These are phyloP conservation scores for Periconia digitata DNA, from an alignment of 2,329 filamentous ascomycete genomes.

Conservation along the genomic window DNA sequence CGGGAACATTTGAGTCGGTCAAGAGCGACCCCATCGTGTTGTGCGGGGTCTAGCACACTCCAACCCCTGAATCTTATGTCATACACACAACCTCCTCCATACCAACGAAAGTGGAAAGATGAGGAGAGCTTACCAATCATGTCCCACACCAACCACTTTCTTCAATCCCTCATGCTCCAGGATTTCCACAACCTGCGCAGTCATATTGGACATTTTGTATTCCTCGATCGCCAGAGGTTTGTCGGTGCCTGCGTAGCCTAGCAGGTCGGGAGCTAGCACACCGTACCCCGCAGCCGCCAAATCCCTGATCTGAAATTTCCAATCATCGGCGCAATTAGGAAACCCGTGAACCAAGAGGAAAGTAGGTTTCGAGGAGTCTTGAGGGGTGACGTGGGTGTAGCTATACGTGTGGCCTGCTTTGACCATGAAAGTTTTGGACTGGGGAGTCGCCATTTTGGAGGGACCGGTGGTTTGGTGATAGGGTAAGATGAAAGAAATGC, in stretches of 20 bases:
- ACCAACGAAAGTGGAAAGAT: no score
- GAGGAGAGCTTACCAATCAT: not conserved
- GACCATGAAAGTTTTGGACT: not conserved
- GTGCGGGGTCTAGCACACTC: not conserved
- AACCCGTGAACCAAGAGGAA: slow-evolving; percentile 63
- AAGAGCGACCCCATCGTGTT: no score
- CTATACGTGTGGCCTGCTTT: not conserved
- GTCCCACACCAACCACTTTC: slow-evolving; percentile 23
- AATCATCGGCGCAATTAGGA: slow-evolving; percentile 77
- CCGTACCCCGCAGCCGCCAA: slow-evolving; percentile 54
- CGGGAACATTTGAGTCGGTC: no score
- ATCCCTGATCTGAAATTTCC: slow-evolving; percentile 79
- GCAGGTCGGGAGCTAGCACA: slow-evolving; percentile 63
- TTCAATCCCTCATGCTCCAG: not conserved
- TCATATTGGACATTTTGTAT: not conserved
- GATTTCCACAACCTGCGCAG: slow-evolving; percentile 1
- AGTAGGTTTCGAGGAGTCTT: not conserved
- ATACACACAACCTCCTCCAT: no score
- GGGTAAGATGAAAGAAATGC: no score
- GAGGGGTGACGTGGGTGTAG: not conserved
- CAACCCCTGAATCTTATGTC: not conserved
- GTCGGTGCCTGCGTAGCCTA: slow-evolving; percentile 76
- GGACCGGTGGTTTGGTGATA: no score
- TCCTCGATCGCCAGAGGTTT: not conserved
- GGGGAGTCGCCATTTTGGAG: no score